These are phyloP conservation scores for Pugionium cornutum DNA, from an alignment of 345 rosid genomes.

Conservation along the genomic window DNA sequence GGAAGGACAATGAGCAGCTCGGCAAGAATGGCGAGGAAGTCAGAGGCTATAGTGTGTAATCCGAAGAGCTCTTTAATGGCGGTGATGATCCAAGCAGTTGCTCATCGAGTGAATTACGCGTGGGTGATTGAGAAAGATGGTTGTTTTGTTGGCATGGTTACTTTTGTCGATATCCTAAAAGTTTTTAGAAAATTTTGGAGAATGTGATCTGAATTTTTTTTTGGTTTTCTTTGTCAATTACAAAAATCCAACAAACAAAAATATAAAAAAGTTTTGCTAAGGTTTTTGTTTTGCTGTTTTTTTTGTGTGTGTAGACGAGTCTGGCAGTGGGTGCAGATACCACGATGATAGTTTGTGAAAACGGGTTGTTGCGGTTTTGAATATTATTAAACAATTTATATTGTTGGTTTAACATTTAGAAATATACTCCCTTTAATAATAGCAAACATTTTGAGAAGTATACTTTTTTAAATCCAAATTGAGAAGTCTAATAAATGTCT, in stretches of 20 bases:
- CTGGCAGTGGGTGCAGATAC: no score
- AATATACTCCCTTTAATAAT: no score
- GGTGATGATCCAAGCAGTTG: conserved; percentile 88
- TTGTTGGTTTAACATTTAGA: no score
- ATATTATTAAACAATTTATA: no score
- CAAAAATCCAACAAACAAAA: not conserved
- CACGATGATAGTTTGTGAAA: no score
- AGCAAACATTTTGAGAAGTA: no score
- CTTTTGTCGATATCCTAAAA: conserved; percentile 32
- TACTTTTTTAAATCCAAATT: no score
- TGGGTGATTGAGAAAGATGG: conserved; percentile 86
- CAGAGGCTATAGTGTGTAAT: conserved; percentile 81
- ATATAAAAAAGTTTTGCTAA: conserved; percentile 11
- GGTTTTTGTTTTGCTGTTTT: not conserved
- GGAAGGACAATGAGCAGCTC: conserved; percentile 44
- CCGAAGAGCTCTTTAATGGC: conserved; percentile 84
- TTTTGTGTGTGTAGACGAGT: no score
- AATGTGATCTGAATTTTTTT: conserved; percentile 24
- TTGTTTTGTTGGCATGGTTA: conserved; percentile 57
- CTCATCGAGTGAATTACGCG: conserved; percentile 75
- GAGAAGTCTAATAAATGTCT: no score
- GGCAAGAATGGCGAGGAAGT: conserved; percentile 71
- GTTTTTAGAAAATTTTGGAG: conserved; percentile 62
- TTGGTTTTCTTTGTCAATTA: not conserved
- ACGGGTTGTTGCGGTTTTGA: no score